Percentiles rank a stretch among this genome's conserved stretches.
Conservation (phyloP, 2,329 filamentous ascomycete species). For the Ophiostoma sp. region DNA sequence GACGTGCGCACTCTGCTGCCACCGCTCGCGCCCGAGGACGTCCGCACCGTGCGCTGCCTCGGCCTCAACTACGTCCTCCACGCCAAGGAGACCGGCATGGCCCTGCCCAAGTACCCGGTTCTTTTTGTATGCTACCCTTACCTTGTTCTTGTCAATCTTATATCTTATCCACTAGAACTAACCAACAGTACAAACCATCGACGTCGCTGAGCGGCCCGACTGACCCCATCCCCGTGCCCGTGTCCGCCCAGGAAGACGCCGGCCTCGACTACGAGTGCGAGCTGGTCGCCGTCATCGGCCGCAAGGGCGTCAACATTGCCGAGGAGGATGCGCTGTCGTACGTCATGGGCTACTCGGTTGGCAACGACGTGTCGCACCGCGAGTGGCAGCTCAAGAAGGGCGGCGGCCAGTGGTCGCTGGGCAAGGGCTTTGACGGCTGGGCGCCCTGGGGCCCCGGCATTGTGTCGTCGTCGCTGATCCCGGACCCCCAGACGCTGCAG, state of each 20-base stretch:
- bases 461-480: slow-evolving; percentile 48
- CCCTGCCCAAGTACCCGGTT: slow-evolving; percentile 65
- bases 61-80: slow-evolving; percentile 69
- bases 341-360: slow-evolving; percentile 68
- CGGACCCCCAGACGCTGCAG: slow-evolving; percentile 51
- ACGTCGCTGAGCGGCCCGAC: slow-evolving; percentile 60
- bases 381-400: slow-evolving; percentile 68
- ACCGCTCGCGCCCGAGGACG: slow-evolving; percentile 57
- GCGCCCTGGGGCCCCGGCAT: slow-evolving; percentile 69
- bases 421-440: slow-evolving; percentile 73
- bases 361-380: slow-evolving; percentile 75
- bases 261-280: slow-evolving; percentile 78
- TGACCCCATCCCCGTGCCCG: slow-evolving; percentile 61
- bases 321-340: slow-evolving; percentile 63
- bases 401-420: slow-evolving; percentile 64
- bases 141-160: not conserved
- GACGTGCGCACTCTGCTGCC: slow-evolving; percentile 54
- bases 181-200: slow-evolving; percentile 56
- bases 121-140: slow-evolving; percentile 51
- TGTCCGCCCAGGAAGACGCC: slow-evolving; percentile 58
- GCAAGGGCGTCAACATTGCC: slow-evolving; percentile 58
- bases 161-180: not conserved
- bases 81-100: slow-evolving; percentile 63
- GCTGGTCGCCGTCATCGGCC: slow-evolving; percentile 67
- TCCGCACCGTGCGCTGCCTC: slow-evolving; percentile 62